phyloP scores from a whole-genome alignment of 2,329 filamentous ascomycete species.

The Allantophomopsis cytisporea region DNA sequence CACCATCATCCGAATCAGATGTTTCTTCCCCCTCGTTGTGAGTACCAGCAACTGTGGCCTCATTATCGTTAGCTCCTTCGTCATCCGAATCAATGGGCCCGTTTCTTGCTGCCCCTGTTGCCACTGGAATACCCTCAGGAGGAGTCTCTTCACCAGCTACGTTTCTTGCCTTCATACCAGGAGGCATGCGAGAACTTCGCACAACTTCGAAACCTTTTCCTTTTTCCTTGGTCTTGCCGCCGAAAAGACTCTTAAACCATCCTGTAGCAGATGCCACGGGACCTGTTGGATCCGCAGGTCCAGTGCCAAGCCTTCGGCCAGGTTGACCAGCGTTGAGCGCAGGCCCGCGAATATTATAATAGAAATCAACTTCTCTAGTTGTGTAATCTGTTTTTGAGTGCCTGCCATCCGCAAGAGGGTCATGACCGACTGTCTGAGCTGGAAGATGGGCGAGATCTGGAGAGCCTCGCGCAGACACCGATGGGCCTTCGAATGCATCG shows the following conservation, averaged over 20 bases:
- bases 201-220: constrained; percentile 96
- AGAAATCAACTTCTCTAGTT: constrained; percentile 91
- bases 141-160: constrained; percentile 53
- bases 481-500: constrained; percentile 21
- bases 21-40: constrained; percentile 9
- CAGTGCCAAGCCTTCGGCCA: constrained; percentile 78
- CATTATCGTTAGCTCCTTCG: constrained; percentile 28
- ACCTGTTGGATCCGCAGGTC: constrained; percentile 86
- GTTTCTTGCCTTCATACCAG: constrained; percentile 45
- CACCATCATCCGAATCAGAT: constrained; percentile 4
- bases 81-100: constrained; percentile 53
- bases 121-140: constrained; percentile 51
- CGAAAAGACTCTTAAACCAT: constrained; percentile 72
- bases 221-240: constrained; percentile 83
- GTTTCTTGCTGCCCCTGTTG: constrained; percentile 24
- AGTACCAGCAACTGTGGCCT: constrained; percentile 6
- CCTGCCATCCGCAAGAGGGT: constrained; percentile 11
- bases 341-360: constrained; percentile 84
- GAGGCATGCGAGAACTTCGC: constrained; percentile 74
- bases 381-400: constrained; percentile 63
- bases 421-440: constrained; percentile 18
- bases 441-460: constrained; percentile 39
- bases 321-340: constrained; percentile 72
- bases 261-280: constrained; percentile 80
- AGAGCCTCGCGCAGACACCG: constrained; percentile 28